Evolutionary conservation across 345 rosid species (phyloP), one percentile per base, ranked within the genome.

Genomic region (Syzygium jambos): DNA sequence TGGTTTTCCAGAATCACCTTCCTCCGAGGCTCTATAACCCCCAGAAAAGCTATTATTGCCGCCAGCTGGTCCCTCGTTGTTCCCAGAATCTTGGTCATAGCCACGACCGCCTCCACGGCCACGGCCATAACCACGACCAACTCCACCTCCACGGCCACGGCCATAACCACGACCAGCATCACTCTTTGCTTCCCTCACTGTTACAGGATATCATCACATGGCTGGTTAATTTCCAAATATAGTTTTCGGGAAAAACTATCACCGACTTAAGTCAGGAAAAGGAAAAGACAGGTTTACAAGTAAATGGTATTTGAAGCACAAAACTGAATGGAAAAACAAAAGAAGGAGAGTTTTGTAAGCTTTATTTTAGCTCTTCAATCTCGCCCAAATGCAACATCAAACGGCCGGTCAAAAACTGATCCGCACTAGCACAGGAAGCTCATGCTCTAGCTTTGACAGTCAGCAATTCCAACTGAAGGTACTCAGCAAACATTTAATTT

Each of bases 131-230:
- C 87, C 89, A 30, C 94, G 93, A 5, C 94, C 96, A 22, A 96
- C 89, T 11, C 93, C 96, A 22, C 96, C 89, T 14, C 93, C 94
- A 41, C 90, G 94, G 49, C 97, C 96, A 54, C 97, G 53, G 34
- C 93, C 94, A 63, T 89, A 94, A 34, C 97, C 95, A 51, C 95
- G 97, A 10, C 95, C 97, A 84, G 90, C 88, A 87, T 98, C 98
- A 89, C 57, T 93, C 92, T 88, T 98, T 2, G 93, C 88, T 89
- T 96, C 99, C 89, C 94, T 94, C 95, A 94, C 99, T 98, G 73
- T 51, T 5, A 91, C 89, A 86, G 83, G 78, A 65, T 38, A 38
- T 52, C 46, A 9, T 84, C 46, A 38, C 52, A 52, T 10, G n/a
- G 15, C 8, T 52, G 17, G 14, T 55, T 43, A 84, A 29, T 84